Evolutionary conservation across 129 eudicot species (phyloP).

Genomic region (carrot (Daucus carota)): DH1_v3.0 NC_030384.2:46172501-46173000

Average conservation of each 20-base stretch:
- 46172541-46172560: neutral
- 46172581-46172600: neutral
- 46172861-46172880: constrained; percentile 94
- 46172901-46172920: constrained; percentile 5
- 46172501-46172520: neutral
- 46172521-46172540: neutral
- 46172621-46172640: constrained; percentile 86
- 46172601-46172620: constrained; percentile 14
- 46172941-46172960: neutral
- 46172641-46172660: constrained; percentile 97
- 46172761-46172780: constrained; percentile 18
- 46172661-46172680: constrained; percentile 75
- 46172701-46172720: constrained; percentile 27
- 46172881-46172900: constrained; percentile 89
- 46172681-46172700: constrained; percentile 90
- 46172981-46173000: neutral
- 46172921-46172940: neutral
- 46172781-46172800: constrained; percentile 25
- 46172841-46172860: constrained; percentile 79
- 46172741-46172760: constrained; percentile 11
- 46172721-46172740: constrained; percentile 13
- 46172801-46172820: constrained; percentile 34
- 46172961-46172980: neutral
- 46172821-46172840: constrained; percentile 89
- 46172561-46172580: neutral